phyloP scores from a whole-genome alignment of 2,329 filamentous ascomycete genomes.

The Mycocentrospora acerina region DNA sequence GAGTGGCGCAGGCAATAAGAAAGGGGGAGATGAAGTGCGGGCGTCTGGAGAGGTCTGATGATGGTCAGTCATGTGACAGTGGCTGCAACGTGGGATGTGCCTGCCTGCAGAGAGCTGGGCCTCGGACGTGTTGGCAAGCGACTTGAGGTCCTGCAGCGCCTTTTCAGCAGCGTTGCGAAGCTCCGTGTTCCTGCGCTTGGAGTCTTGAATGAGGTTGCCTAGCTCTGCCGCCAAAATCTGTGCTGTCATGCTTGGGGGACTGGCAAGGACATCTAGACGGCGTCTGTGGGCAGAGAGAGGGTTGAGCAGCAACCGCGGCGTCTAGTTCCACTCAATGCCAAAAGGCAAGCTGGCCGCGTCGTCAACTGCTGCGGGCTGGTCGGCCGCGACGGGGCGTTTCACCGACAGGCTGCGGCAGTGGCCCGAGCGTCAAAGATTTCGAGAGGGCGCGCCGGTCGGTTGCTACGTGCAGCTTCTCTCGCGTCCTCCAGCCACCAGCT shows the following conservation, averaged over 20 bases:
- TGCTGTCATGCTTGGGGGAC: slow-evolving; percentile 70
- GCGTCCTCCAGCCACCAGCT: too few species aligned
- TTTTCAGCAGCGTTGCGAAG: slow-evolving; percentile 90
- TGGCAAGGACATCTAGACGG: slow-evolving; percentile 24
- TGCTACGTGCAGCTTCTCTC: background rate
- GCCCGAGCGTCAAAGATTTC: slow-evolving; percentile 6
- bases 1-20: slow-evolving; percentile 86
- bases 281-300: slow-evolving; percentile 12
- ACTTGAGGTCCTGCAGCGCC: slow-evolving; percentile 85
- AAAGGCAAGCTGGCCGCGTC: slow-evolving; percentile 20
- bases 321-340: slow-evolving; percentile 6
- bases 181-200: slow-evolving; percentile 91
- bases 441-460: slow-evolving; percentile 2
- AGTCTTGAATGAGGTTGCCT: slow-evolving; percentile 88
- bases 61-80: background rate
- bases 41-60: slow-evolving; percentile 75
- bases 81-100: slow-evolving; percentile 5
- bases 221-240: slow-evolving; percentile 88
- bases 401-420: slow-evolving; percentile 1
- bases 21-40: slow-evolving; percentile 90
- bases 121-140: slow-evolving; percentile 72
- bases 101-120: slow-evolving; percentile 71
- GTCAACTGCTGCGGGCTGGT: slow-evolving; percentile 11
- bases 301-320: too few species aligned
- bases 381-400: slow-evolving; percentile 2